These are phyloP conservation scores for Dactylellina parvicollis DNA, from an alignment of 2,329 filamentous ascomycete species.

Conservation along the genomic window DNA sequence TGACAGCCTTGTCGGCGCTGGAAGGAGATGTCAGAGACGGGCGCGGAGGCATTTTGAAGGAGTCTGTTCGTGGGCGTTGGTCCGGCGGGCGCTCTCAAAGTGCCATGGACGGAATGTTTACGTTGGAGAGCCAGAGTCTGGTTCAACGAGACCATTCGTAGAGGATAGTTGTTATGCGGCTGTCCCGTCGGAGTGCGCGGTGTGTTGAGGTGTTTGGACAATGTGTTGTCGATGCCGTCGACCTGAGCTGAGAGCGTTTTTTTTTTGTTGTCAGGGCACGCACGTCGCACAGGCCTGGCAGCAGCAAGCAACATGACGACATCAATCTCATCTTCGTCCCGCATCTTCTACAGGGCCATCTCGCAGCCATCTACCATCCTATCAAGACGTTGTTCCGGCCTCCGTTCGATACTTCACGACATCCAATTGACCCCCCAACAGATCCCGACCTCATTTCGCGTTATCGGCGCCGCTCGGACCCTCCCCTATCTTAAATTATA, in stretches of 20 bases:
- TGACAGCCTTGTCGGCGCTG: slow-evolving; percentile 16
- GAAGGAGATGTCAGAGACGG: slow-evolving; percentile 22
- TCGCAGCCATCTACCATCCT: slow-evolving; percentile 12
- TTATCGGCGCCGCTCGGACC: slow-evolving; percentile 31
- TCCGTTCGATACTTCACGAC: slow-evolving; percentile 1
- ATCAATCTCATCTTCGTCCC: slow-evolving; percentile 7
- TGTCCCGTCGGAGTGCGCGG: not conserved
- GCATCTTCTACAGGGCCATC: slow-evolving; percentile 7
- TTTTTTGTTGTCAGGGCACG: not conserved
- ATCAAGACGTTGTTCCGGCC: not conserved
- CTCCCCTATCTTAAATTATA: slow-evolving; percentile 43
- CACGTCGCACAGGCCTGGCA: slow-evolving; percentile 14
- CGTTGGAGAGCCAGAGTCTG: too few relatives aligned
- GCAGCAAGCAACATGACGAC: slow-evolving; percentile 30
- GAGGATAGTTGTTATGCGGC: not conserved
- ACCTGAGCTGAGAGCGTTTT: not conserved
- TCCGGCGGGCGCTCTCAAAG: not conserved
- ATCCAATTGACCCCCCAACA: slow-evolving; percentile 17
- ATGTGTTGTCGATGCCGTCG: slow-evolving; percentile 39
- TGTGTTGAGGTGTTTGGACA: slow-evolving; percentile 8
- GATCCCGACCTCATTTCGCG: slow-evolving; percentile 8
- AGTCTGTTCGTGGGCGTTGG: not conserved
- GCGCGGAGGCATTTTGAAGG: slow-evolving; percentile 12
- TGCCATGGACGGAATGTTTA: not conserved
- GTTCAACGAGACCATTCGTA: not conserved